phyloP scores from a whole-genome alignment of 2,329 filamentous ascomycete species.

The Trichoderma sp. region DNA sequence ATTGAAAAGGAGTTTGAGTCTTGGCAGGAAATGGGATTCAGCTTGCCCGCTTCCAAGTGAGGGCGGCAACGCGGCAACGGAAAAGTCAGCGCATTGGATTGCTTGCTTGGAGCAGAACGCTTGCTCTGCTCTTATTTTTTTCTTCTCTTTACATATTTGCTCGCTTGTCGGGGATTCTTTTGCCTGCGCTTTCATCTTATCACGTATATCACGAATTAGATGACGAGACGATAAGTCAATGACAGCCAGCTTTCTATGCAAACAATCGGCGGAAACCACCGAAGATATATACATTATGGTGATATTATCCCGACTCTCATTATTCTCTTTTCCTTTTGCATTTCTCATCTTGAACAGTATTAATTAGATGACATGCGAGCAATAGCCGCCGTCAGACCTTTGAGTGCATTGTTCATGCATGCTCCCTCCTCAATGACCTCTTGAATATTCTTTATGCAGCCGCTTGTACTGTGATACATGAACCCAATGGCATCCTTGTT shows the following conservation, averaged over 20 bases:
- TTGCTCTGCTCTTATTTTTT: neutral
- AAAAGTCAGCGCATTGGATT: neutral
- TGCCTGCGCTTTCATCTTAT: neutral
- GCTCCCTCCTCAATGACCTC: neutral
- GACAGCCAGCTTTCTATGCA: neutral
- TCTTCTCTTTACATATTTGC: neutral
- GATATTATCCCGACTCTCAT: neutral
- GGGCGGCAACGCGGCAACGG: neutral
- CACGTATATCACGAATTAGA: neutral
- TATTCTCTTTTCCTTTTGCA: neutral
- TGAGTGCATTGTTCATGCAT: neutral
- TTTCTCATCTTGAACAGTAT: neutral
- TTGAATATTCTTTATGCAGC: neutral
- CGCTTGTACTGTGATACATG: neutral
- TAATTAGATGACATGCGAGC: neutral
- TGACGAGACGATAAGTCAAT: neutral
- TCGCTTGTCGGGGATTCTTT: neutral
- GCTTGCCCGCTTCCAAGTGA: conserved; percentile 10
- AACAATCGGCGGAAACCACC: neutral
- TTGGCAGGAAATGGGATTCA: conserved; percentile 14
- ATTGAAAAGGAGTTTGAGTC: conserved; percentile 17
- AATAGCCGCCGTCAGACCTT: neutral
- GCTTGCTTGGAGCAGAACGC: neutral
- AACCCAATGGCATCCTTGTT: neutral
- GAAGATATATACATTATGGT: neutral